Base-by-base conservation (phyloP, 192 early-diverging fungal genomes). In the Phycomyces blakesleeanus region DNA sequence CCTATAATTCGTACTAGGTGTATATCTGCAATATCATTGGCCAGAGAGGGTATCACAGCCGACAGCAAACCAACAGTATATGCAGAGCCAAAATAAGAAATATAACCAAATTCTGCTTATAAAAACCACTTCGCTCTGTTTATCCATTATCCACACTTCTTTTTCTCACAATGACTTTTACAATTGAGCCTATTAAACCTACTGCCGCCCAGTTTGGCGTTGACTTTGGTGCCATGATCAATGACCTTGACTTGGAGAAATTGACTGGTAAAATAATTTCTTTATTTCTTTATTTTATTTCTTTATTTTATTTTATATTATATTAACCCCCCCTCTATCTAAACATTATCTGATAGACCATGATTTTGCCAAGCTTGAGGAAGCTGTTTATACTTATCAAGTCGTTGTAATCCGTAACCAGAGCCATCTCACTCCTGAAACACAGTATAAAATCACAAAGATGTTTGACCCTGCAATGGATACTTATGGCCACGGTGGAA, bases 331-430 rank as follows among this genome's bases (percentile, higher is more conserved):
- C 1, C 16, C 20, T 64, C 21, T 64, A 16, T 44, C 9, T 52
- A 41, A 42, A 24, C 37, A 21, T 49, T n/a, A n/a, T n/a, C n/a
- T n/a, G n/a, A 22, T 51, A 73, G 71, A 67, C 27, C 55, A 66
- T 9, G 65, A 73, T 26, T 73, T 73, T 51, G 52, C 63, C 20
- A 39, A 73, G 21, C 51, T 73, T 12, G 66, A 67, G 24, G 50
- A 73, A 29, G 71, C 71, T 2, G 71, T 73, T 20, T 73, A 59
- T 22, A 67, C 56, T 12, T 50, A 73, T 39, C 71, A 73, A 26
- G 71, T 73, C 1, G 60, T 73, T 1, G 71, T 73, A 2, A 49
- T 73, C 20, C 64, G 57, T 53, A 51, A 61, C n/a, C 71, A 73
- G 53, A 16, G 65, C 11, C 71, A 73, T 18, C 64, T 73, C 15